Evolutionary conservation across 2,329 filamentous ascomycete species (phyloP), one percentile per base, ranked within the genome.

Genomic region (Colletotrichum acutatum): DNA sequence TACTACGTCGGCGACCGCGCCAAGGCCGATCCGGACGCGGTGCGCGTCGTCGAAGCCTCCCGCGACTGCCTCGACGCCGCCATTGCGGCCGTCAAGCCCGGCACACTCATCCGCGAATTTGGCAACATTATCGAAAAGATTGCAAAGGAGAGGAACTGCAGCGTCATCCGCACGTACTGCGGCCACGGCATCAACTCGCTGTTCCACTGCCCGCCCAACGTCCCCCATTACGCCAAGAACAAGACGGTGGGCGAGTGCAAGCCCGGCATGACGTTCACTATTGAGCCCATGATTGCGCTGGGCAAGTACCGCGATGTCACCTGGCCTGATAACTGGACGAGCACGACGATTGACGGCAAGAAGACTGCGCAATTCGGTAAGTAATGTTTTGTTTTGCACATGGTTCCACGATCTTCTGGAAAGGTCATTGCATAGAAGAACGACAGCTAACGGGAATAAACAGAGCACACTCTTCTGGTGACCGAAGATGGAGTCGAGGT

Each of bases 311-410:
- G 91, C 75, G 97, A 99, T 80, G 93, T 97, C 82, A 98, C 95
- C 0, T 99, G 97, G 97, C 97, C 97, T 0, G 97, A 99, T 82
- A 95, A 98, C 86, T 99, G 97, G 97, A 99, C 97, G 1, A 98
- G 95, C 83, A 94, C 94, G 5, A 99, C 97, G 0, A 90, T 92
- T 69, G 97, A 99, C 81, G 97, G 97, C 63, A 94, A 93, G 83
- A 88, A 90, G 80, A 98, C 95, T 19, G 97, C 97, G 11, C 97
- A 99, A 81, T 99, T 99, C 80, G 93, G 93, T 95, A 85, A 82
- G 91, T 64, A 30, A 5, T n/a, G 11, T 7, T 5, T 26, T 4
- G 28, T 8, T 4, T 26, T 4, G 28, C 16, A 8, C 8, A 5
- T 22, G 19, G 2, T 16, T 16, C 28, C 28, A 54, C 24, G 11